Evolutionary conservation across 768 basidiomycete species (phyloP), one percentile per base, ranked within the genome.

Genomic region (Neoboletus subvelutipes): DNA sequence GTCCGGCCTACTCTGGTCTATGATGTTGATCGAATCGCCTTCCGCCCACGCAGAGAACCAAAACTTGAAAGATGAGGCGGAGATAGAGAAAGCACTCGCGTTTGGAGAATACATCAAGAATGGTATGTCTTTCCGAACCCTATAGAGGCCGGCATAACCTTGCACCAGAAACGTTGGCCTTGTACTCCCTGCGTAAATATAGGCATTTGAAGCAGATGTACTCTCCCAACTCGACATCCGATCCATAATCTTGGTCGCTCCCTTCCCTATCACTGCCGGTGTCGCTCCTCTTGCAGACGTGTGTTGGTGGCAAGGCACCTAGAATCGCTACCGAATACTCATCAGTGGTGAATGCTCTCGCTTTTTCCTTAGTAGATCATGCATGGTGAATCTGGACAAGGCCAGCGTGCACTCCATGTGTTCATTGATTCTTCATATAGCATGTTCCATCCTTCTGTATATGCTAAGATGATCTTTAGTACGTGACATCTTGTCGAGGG

Each of bases 71-170:
- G 82, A 89, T 62, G 77, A 77, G 57, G 78, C 82, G 20, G 88
- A 92, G 58, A 89, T 92, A 52, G 88, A 92, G 73, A 83, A 79
- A 55, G 90, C 90, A 0, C 73, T 92, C 55, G 80, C 78, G 56
- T 72, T 92, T 31, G 88, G 85, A 13, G 90, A 92, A 68, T 92
- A 91, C 63, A 92, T 94, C 72, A 90, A 86, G 75, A 88, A 90
- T 65, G 92, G 92, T 88, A 64, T 59, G 81, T 66, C 34, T 10
- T 45, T 9, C 34, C 1, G 1, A 15, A 6, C 31, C 12, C 11
- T 1, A 1, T 8, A 34, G 34, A 7, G 10, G 10, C 10, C 15
- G 37, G 18, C 17, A 57, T 66, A 2, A 68, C 29, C 20, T 41
- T 1, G 45, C 17, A n/a, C 26, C 50, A 92, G 91, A 93, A 75